Percentiles rank a stretch among this genome's conserved stretches.
Evolutionary conservation across 2,329 filamentous ascomycete species (phyloP).

Genomic region (Gnomoniopsis sp.): DNA sequence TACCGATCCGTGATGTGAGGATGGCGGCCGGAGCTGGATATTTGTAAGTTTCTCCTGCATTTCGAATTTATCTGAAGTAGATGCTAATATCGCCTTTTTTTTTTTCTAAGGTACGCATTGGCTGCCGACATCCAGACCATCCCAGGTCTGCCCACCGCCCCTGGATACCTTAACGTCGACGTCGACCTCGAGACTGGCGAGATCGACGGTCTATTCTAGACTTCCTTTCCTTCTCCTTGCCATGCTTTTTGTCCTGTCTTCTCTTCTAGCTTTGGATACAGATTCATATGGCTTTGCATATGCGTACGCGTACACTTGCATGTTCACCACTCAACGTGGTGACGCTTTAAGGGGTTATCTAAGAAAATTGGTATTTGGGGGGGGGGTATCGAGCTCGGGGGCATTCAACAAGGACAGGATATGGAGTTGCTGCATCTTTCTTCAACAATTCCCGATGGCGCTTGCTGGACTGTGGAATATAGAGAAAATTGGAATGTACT

Average conservation of each 20-base stretch:
- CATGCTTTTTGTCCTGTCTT: background rate
- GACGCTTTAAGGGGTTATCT: background rate
- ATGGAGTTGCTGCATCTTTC: background rate
- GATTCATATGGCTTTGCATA: background rate
- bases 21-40: slow-evolving; percentile 94
- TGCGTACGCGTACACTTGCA: background rate
- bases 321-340: slow-evolving; percentile 1
- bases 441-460: slow-evolving; percentile 5
- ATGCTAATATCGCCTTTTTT: slow-evolving; percentile 34
- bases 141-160: slow-evolving; percentile 88
- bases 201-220: slow-evolving; percentile 84
- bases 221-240: background rate
- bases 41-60: slow-evolving; percentile 54
- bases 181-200: slow-evolving; percentile 78
- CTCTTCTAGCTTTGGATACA: background rate
- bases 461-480: background rate
- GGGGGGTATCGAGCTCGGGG: too few species aligned
- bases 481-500: background rate
- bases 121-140: slow-evolving; percentile 99
- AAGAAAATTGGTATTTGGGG: background rate
- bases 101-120: slow-evolving; percentile 67
- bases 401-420: background rate
- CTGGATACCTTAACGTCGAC: slow-evolving; percentile 93
- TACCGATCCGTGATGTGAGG: slow-evolving; percentile 90
- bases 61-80: background rate